These are phyloP conservation scores for Scheffersomyces insectosa DNA, from an alignment of 1,139 yeast species.

Conservation along the genomic window DNA sequence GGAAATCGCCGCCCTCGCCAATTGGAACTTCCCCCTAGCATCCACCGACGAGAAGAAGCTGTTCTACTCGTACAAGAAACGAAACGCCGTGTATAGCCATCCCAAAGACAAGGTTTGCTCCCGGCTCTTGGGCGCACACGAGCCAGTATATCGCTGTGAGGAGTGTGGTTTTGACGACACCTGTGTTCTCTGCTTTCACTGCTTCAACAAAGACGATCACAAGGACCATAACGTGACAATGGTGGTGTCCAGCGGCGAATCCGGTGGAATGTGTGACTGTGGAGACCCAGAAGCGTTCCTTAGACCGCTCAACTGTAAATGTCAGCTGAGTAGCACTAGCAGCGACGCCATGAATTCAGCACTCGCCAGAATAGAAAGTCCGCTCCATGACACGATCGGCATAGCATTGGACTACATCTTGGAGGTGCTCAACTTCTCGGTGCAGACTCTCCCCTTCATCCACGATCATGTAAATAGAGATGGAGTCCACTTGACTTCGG, in stretches of 20 bases:
- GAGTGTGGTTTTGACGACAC: conserved; percentile 73
- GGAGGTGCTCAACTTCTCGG: conserved; percentile 42
- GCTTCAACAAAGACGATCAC: conserved; percentile 71
- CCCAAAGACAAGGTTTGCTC: conserved; percentile 65
- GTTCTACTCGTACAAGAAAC: background rate
- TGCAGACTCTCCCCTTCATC: conserved; percentile 36
- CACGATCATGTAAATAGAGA: conserved; percentile 25
- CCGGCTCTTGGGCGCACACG: conserved; percentile 55
- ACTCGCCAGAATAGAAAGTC: conserved; percentile 5
- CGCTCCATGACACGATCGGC: conserved; percentile 32
- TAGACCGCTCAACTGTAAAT: conserved; percentile 52
- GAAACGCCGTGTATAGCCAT: conserved; percentile 13
- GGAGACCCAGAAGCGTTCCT: conserved; percentile 88
- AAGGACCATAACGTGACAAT: conserved; percentile 60
- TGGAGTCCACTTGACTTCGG: conserved; percentile 18
- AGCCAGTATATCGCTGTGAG: conserved; percentile 64
- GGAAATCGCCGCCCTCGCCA: background rate
- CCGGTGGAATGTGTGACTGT: conserved; percentile 82
- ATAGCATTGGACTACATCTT: conserved; percentile 49
- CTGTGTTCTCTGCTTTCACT: conserved; percentile 69
- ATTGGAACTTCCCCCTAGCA: background rate
- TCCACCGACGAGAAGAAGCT: background rate
- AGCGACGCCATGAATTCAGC: conserved; percentile 4
- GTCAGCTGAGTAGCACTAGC: conserved; percentile 14
- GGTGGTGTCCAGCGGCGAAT: conserved; percentile 47